phyloP scores from a whole-genome alignment of 305 asterid genomes.

The Stenogyne calaminthoides region DNA sequence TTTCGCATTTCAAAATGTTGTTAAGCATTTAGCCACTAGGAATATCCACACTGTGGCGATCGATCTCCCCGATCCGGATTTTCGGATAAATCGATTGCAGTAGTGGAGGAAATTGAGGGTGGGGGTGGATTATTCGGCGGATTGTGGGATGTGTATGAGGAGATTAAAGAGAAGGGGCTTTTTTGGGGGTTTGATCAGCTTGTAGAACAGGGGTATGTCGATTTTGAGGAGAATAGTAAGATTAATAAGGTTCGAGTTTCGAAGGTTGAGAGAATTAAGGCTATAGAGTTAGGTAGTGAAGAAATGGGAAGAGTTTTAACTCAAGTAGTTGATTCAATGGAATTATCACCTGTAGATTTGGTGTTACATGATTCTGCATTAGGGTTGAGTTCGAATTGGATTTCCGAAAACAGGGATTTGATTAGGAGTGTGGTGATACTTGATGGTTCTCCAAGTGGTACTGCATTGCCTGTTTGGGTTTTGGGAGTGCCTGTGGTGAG shows the following conservation, averaged over 20 bases:
- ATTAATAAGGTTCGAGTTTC: conserved; percentile 27
- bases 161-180: conserved; percentile 72
- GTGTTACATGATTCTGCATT: conserved; percentile 86
- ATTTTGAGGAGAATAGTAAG: conserved; percentile 50
- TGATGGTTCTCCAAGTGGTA: conserved; percentile 47
- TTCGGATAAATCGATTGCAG: conserved; percentile 66
- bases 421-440: conserved; percentile 74
- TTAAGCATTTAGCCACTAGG: conserved; percentile 47
- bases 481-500: conserved; percentile 57
- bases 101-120: conserved; percentile 53
- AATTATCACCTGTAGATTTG: conserved; percentile 75
- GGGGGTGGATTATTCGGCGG: conserved; percentile 40
- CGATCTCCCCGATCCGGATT: conserved; percentile 91
- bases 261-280: conserved; percentile 47
- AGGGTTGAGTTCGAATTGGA: conserved; percentile 74
- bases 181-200: conserved; percentile 98
- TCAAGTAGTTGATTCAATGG: conserved; percentile 76
- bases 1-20: conserved; percentile 54
- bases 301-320: conserved; percentile 81
- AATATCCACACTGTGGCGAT: conserved; percentile 66
- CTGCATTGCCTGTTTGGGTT: conserved; percentile 75
- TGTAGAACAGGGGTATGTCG: conserved; percentile 80
- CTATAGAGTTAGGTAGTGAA: conserved; percentile 69
- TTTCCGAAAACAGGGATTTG: conserved; percentile 50
- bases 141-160: conserved; percentile 56